Evolutionary conservation across 108 stramenopile species (phyloP), one percentile per base, ranked within the genome.

Genomic region (Bacterosira constricta): DNA sequence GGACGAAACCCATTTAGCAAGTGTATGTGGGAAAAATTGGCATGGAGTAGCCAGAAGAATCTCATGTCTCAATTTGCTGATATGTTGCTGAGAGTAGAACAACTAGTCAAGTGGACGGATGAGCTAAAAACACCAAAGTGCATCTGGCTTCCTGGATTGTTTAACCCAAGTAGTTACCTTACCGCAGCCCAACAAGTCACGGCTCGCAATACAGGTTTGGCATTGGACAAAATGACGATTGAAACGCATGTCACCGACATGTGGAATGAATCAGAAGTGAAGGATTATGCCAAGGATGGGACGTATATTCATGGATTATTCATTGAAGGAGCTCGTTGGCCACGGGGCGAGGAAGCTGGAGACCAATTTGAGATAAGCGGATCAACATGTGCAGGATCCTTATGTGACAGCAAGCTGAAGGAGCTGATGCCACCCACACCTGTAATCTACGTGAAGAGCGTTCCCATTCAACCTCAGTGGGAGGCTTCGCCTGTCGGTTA

Each of bases 101-200:
- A 94, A 63, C 71, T 94, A 15, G 75, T 47, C 7, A 17, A 13
- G 2, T 94, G 92, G 92, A 67, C 55, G 15, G 72, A 72, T 15
- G 73, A 86, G n/a, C 55, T 93, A 6, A 75, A 71, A 17, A 87
- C 84, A 36, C 90, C 90, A 3, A 72, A 69, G 36, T 85, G 80
- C 29, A 58, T 94, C 34, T 94, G 92, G 92, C 85, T 94, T 11
- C 86, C 88, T 17, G 92, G 92, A 2, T 69, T 94, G 17, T 89
- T 91, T 57, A 88, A 88, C 38, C 92, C 92, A 12, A 83, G 71
- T 23, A 86, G 87, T 6, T 91, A 90, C 55, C 70, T 94, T 21
- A 90, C 92, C 18, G 90, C 89, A 26, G 80, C 91, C 34, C 83
- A 80, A 85, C 91, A 92, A 79, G 88, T 94, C 4, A 86, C 86